Conservation (phyloP, 2,329 filamentous ascomycete species). For the Zarea fungicola region DNA sequence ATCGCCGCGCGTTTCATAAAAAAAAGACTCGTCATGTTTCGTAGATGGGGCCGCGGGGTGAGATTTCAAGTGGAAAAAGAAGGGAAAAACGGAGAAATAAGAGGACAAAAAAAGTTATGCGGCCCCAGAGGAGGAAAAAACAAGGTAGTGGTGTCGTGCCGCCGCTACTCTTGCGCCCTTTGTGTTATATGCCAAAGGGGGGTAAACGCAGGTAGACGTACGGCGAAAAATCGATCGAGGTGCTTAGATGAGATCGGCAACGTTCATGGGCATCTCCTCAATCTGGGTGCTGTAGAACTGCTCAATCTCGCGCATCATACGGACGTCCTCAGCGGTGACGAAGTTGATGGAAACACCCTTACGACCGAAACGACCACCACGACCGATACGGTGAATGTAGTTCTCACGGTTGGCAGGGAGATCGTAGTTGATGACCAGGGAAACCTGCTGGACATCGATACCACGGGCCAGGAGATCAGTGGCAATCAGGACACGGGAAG, state of each 20-base stretch:
- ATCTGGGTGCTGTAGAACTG: constrained; percentile 99
- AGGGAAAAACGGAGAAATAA: constrained; percentile 9
- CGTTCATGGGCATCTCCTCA: constrained; percentile 99
- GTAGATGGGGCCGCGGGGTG: constrained; percentile 12
- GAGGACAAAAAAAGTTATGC: constrained; percentile 9
- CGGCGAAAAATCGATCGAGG: constrained; percentile 19
- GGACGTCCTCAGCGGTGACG: constrained; percentile 96
- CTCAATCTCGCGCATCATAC: constrained; percentile 99
- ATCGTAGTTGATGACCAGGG: constrained; percentile 99
- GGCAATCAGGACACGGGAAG: constrained; percentile 96
- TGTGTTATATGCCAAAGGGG: constrained; percentile 11
- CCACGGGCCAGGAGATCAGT: constrained; percentile 97
- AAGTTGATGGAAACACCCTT: constrained; percentile 99
- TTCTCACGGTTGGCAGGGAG: constrained; percentile 98
- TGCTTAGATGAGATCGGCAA: constrained; percentile 67
- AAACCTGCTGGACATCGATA: constrained; percentile 99
- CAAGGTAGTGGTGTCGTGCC: constrained; percentile 14
- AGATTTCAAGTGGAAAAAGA: constrained; percentile 4
- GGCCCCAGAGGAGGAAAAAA: constrained; percentile 13
- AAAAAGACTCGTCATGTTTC: constrained; percentile 9
- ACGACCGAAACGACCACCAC: constrained; percentile 98
- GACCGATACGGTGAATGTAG: constrained; percentile 99
- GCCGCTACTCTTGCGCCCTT: constrained; percentile 3
- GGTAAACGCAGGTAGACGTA: constrained; percentile 22
- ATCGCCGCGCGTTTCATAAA: constrained; percentile 13